Percentiles rank a stretch among this genome's conserved stretches.
Conservation (phyloP, 257 asterid species). For the Ballota nigra region DNA sequence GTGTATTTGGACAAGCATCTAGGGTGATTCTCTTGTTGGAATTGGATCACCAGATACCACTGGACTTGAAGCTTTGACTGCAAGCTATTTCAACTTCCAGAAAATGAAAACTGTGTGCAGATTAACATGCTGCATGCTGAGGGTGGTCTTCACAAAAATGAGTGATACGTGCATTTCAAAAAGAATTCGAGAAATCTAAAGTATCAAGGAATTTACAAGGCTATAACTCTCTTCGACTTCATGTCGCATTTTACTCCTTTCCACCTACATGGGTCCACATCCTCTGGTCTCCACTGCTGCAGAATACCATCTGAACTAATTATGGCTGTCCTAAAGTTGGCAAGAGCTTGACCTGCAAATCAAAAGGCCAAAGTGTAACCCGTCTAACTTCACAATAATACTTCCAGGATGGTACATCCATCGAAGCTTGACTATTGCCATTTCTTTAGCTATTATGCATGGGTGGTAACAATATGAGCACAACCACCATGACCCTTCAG, state of each 20-base stretch:
- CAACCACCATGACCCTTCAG: not conserved
- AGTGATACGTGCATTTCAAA: not conserved
- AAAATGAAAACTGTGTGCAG: not conserved
- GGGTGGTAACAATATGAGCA: constrained; percentile 16
- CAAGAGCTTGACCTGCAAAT: constrained; percentile 77
- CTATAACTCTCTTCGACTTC: constrained; percentile 70
- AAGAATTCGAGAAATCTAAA: constrained; percentile 10
- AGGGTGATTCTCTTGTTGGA: not conserved
- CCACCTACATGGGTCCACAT: constrained; percentile 79
- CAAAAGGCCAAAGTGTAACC: constrained; percentile 9
- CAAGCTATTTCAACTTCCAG: not conserved
- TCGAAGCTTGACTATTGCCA: not conserved
- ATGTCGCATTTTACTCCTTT: constrained; percentile 72
- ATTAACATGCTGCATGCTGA: not conserved
- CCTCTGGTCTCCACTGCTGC: constrained; percentile 84
- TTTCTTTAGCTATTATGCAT: constrained; percentile 3
- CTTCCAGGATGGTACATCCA: constrained; percentile 5
- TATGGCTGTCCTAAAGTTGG: constrained; percentile 62
- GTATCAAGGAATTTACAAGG: constrained; percentile 52
- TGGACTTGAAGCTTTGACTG: not conserved
- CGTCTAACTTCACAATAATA: constrained; percentile 5
- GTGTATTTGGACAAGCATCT: not conserved
- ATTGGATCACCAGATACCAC: constrained; percentile 11
- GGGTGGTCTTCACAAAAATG: not conserved
- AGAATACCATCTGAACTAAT: constrained; percentile 62